Evolutionary conservation across 495 filamentous ascomycete genomes (phyloP).

Genomic region (Trichocladium antarcticum): DNA sequence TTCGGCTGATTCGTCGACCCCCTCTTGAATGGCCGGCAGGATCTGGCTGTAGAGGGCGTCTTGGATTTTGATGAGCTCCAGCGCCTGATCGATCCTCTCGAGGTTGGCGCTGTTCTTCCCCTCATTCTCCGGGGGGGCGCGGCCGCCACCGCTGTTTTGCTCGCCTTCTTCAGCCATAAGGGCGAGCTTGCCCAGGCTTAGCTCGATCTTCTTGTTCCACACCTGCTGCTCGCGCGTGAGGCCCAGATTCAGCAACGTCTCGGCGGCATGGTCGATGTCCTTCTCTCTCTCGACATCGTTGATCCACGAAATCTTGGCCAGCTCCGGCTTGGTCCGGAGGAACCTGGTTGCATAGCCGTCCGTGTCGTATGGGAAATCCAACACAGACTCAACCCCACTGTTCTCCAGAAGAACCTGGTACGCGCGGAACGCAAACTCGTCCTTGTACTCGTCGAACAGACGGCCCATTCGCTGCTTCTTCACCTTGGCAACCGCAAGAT

Average conservation of each 20-base stretch:
- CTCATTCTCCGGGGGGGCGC: conserved; percentile 19
- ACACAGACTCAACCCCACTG: conserved; percentile 51
- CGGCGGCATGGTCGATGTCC: conserved; percentile 58
- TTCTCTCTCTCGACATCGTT: conserved; percentile 69
- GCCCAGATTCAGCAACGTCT: conserved; percentile 54
- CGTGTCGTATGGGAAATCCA: conserved; percentile 52
- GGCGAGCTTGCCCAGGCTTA: conserved; percentile 78
- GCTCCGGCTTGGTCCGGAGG: conserved; percentile 53
- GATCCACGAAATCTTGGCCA: conserved; percentile 82
- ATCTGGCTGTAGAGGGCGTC: conserved; percentile 52
- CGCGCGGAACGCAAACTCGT: conserved; percentile 64
- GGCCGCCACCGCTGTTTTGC: conserved; percentile 24
- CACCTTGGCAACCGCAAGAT: conserved; percentile 20
- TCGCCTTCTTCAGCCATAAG: conserved; percentile 49
- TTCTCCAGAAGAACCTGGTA: conserved; percentile 63
- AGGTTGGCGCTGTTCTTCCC: conserved; percentile 26
- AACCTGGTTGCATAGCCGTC: conserved; percentile 61
- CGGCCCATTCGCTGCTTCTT: conserved; percentile 36
- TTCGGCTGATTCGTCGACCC: conserved; percentile 68
- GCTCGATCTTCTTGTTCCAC: conserved; percentile 82
- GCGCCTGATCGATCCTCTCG: conserved; percentile 45
- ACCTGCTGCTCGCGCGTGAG: conserved; percentile 56
- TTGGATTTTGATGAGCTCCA: conserved; percentile 60
- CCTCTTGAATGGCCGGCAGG: conserved; percentile 46
- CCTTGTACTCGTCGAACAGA: conserved; percentile 67